Evolutionary conservation across 192 early-diverging fungal species (phyloP).

Genomic region (Diversispora epigaea): DNA sequence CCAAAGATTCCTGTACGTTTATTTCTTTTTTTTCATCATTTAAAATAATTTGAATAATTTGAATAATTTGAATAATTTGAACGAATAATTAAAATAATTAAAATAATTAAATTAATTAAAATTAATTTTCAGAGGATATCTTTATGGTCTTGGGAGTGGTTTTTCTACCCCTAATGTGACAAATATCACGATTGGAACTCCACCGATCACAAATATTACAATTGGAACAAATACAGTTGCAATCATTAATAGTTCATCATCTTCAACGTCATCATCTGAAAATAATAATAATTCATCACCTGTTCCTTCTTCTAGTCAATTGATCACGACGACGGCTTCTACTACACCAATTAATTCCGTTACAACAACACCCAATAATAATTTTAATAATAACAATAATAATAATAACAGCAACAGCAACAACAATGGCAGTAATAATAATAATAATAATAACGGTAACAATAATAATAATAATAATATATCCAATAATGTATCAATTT

Average conservation of each 20-base stretch:
- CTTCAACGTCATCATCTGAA: background rate
- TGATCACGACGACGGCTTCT: background rate
- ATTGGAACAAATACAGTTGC: background rate
- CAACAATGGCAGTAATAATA: too few relatives aligned
- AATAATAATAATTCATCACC: conserved; percentile 10
- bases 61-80: background rate
- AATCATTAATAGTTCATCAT: background rate
- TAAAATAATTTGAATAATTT: background rate
- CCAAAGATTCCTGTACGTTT: conserved; percentile 75
- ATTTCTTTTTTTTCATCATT: background rate
- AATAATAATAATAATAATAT: too few relatives aligned
- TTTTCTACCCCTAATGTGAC: conserved; percentile 2
- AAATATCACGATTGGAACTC: conserved; percentile 15
- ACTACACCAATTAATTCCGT: background rate
- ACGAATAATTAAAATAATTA: conserved; percentile 3
- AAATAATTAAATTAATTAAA: too few relatives aligned
- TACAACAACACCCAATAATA: too few relatives aligned
- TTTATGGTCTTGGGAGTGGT: conserved; percentile 49
- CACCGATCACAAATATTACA: background rate
- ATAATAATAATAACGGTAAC: too few relatives aligned
- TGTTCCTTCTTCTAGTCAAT: background rate
- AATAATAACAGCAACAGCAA: too few relatives aligned
- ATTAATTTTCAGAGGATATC: conserved; percentile 42
- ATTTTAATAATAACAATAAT: too few relatives aligned
- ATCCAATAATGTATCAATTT: too few relatives aligned